A percentile compares a stretch with the other conserved stretches of the same genome.
phyloP scores from a whole-genome alignment of 2,329 filamentous ascomycete species.

The Ceratocystis harringtonii region DNA sequence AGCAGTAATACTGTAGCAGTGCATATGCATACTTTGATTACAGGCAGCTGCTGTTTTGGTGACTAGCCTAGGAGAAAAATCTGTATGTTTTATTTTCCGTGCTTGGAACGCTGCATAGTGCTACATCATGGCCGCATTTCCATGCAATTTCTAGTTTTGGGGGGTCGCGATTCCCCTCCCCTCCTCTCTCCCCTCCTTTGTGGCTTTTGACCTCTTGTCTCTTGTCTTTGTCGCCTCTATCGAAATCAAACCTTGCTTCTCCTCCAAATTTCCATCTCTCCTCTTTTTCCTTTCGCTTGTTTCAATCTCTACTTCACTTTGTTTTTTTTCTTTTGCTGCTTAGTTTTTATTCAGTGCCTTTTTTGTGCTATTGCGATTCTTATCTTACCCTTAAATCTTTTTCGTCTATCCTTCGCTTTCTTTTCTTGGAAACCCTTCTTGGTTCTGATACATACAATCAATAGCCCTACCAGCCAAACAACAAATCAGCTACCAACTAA shows the following conservation, averaged over 20 bases:
- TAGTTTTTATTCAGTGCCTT: background rate
- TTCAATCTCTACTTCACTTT: background rate
- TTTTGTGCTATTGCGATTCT: background rate
- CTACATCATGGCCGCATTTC: background rate
- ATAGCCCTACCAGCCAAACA: background rate
- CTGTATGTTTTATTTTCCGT: background rate
- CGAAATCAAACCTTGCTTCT: background rate
- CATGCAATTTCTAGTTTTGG: background rate
- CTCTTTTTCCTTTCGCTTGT: background rate
- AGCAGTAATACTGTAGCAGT: background rate
- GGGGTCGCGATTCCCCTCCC: background rate
- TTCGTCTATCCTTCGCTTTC: background rate
- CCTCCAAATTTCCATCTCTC: background rate
- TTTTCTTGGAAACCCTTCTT: background rate
- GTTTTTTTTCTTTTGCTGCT: background rate
- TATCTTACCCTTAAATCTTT: background rate
- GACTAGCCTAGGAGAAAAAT: background rate
- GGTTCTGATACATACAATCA: background rate
- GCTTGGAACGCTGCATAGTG: background rate
- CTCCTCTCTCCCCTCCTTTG: background rate
- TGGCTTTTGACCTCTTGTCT: background rate
- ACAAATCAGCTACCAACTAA: no score
- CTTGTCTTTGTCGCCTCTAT: no score
- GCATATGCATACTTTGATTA: constrained; percentile 5
- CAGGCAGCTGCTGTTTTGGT: constrained; percentile 3